Evolutionary conservation across 2,329 filamentous ascomycete genomes (phyloP).

Genomic region (Talaromyces sp.): DNA sequence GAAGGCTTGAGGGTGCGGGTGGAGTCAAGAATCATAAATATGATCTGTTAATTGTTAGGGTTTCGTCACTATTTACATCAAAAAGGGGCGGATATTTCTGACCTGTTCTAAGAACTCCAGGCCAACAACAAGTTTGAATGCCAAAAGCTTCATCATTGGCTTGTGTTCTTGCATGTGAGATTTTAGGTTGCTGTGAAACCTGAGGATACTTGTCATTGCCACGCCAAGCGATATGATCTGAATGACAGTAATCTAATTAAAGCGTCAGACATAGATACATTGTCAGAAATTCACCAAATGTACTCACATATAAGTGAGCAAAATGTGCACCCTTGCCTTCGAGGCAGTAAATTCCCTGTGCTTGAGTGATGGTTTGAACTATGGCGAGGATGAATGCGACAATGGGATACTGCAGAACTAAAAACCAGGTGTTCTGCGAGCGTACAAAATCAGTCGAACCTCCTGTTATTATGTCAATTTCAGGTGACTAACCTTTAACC

Average conservation of each 20-base stretch:
- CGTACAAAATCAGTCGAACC: not conserved
- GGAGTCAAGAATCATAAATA: conserved; percentile 24
- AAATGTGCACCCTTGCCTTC: not conserved
- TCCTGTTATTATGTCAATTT: too few species aligned
- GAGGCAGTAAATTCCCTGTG: not conserved
- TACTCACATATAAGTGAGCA: not conserved
- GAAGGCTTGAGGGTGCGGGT: conserved; percentile 17
- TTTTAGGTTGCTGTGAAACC: conserved; percentile 22
- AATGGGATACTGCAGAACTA: not conserved
- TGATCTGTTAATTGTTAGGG: conserved; percentile 15
- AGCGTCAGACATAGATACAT: not conserved
- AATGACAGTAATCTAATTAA: not conserved
- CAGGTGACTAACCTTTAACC: not conserved
- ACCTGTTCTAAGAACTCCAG: conserved; percentile 25
- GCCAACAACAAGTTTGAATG: conserved; percentile 31
- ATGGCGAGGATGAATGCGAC: not conserved
- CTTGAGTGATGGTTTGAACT: not conserved
- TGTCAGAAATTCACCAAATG: not conserved
- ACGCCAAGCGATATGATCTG: not conserved
- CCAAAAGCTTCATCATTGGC: conserved; percentile 26
- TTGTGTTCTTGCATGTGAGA: conserved; percentile 21
- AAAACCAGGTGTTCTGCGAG: not conserved
- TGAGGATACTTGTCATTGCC: conserved; percentile 16
- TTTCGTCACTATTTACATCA: conserved; percentile 9
- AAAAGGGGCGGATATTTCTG: not conserved